Conservation (phyloP, 2,329 filamentous ascomycete genomes). For the Podosphaera xanthii region DNA sequence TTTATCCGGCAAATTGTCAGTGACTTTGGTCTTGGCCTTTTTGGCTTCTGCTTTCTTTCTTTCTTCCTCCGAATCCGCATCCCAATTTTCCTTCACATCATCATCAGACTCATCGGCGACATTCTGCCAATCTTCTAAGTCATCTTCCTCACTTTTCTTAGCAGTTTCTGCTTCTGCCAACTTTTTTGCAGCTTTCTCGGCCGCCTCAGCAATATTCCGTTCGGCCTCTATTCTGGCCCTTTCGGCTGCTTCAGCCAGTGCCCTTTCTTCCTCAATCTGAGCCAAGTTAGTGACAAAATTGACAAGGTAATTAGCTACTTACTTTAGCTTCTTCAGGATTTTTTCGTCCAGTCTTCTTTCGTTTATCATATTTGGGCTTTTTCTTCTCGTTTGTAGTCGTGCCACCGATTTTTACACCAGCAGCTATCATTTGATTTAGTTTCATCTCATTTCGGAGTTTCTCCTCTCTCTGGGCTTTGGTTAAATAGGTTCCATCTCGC, state of each 20-base stretch:
- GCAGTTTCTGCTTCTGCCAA: constrained; percentile 31
- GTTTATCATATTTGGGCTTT: constrained; percentile 56
- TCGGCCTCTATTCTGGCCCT: constrained; percentile 47
- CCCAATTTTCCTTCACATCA: constrained; percentile 85
- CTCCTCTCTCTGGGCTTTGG: constrained; percentile 66
- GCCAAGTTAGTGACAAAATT: constrained; percentile 5
- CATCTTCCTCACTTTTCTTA: constrained; percentile 33
- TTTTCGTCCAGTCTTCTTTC: constrained; percentile 47
- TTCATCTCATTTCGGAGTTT: constrained; percentile 60
- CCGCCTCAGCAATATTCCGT: constrained; percentile 36
- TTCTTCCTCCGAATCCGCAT: constrained; percentile 58
- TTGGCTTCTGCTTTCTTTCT: constrained; percentile 19
- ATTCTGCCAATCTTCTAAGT: constrained; percentile 71
- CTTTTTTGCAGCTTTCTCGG: constrained; percentile 35
- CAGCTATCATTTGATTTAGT: constrained; percentile 65
- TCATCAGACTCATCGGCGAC: constrained; percentile 54
- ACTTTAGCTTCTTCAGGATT: constrained; percentile 28
- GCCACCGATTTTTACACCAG: constrained; percentile 49
- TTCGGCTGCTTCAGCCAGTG: constrained; percentile 55
- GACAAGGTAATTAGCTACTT: constrained; percentile 5
- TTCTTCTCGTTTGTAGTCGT: constrained; percentile 29
- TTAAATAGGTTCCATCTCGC: constrained; percentile 69
- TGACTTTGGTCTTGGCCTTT: constrained; percentile 10
- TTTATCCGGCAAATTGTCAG: constrained; percentile 6
- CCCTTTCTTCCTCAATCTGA: constrained; percentile 51